Conservation (phyloP, 2,329 filamentous ascomycete genomes). For the Cadophora luteo-olivacea region DNA sequence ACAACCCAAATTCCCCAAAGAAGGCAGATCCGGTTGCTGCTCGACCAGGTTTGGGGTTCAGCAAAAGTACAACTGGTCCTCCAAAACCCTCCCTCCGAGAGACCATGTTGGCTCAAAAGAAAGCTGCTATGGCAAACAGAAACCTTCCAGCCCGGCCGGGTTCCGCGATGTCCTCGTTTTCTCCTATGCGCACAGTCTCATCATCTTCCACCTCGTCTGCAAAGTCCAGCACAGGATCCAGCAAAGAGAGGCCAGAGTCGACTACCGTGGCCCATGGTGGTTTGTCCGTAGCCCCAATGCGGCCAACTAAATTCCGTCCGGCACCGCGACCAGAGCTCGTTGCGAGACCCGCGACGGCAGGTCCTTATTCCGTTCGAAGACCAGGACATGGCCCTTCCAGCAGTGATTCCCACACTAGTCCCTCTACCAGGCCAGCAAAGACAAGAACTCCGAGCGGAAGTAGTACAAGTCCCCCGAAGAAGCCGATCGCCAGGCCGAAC, state of each 20-base stretch:
- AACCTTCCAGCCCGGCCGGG: conserved; percentile 64
- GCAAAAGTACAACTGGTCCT: conserved; percentile 64
- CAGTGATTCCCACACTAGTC: conserved; percentile 42
- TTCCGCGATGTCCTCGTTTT: conserved; percentile 68
- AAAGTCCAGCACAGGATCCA: conserved; percentile 45
- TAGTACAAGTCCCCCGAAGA: conserved; percentile 48
- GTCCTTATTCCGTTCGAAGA: conserved; percentile 66
- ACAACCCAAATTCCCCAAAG: conserved; percentile 76
- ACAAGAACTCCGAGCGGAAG: conserved; percentile 57
- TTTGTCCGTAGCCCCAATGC: conserved; percentile 68
- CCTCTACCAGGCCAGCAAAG: conserved; percentile 51
- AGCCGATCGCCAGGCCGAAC: conserved; percentile 41
- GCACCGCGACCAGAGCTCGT: conserved; percentile 59
- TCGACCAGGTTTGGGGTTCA: conserved; percentile 65
- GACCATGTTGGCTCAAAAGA: conserved; percentile 84
- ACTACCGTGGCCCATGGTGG: conserved; percentile 54
- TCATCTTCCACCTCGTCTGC: conserved; percentile 43
- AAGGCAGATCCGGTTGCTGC: conserved; percentile 55
- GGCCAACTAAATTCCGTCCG: conserved; percentile 56
- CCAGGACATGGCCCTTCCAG: conserved; percentile 41
- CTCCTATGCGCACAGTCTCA: conserved; percentile 56
- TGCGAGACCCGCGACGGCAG: conserved; percentile 67
- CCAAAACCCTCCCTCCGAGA: conserved; percentile 77
- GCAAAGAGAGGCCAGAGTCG: conserved; percentile 52
- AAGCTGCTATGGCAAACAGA: conserved; percentile 57